Evolutionary conservation across 257 asterid genomes (phyloP), one percentile per base, ranked within the genome.

Genomic region (Sherardia arvensis): DNA sequence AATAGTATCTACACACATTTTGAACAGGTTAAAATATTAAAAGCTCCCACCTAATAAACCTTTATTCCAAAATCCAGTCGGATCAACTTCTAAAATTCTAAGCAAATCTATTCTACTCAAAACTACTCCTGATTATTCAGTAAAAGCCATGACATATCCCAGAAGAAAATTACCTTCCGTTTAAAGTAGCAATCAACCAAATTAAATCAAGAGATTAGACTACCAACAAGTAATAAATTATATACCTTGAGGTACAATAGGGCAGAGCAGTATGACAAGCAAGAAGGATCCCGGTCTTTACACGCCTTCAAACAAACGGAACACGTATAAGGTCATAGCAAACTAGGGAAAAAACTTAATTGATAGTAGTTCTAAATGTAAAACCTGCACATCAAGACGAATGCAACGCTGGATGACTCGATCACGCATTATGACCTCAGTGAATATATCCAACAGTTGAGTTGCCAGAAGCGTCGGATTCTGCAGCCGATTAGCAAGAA

Each of bases 401-500:
- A 76, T 72, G 27, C 81, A 74, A 36, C 75, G 78, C 64, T 79
- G 84, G 15, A 76, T 76, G 56, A 70, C 73, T 38, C 70, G 68
- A 29, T 79, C 68, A 25, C 73, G 76, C 79, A 76, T 75, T 67
- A 79, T 73, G 53, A 79, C 84, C 72, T 66, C 77, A 10, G 65
- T 66, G 45, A 79, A 76, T 69, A 76, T 79, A 49, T 79, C 84
- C 71, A 73, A 53, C 27, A 79, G 49, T 17, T 79, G 84, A 7
- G 81, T 73, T 12, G 84, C 84, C 74, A 79, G 67, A 64, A 79
- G 81, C 11, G 84, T 79, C 14, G 79, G 74, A 73, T 76, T 79
- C 67, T 76, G 79, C 40, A 79, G 72, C 45, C 84, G 84, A 59
- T 79, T 79, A 68, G 83, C 69, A 53, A 79, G 80, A 69, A 75